phyloP scores from a whole-genome alignment of 257 asterid species.

The Solanum habrochaites region DNA sequence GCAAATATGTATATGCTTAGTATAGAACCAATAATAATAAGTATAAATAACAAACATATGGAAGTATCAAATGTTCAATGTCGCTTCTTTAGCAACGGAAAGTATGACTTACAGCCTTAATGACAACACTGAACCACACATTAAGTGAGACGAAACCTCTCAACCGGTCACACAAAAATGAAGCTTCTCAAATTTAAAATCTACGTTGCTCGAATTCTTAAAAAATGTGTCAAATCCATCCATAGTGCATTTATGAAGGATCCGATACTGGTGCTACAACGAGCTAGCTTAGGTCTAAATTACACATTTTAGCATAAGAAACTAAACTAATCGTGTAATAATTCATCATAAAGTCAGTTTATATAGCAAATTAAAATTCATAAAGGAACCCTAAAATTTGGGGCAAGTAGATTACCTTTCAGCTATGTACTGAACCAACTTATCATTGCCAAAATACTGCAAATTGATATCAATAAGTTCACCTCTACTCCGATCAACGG shows the following conservation, averaged over 20 bases:
- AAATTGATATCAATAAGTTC: not conserved
- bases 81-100: not conserved
- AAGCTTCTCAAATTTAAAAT: not conserved
- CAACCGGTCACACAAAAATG: not conserved
- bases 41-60: not conserved
- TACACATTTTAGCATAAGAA: not conserved
- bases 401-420: not conserved
- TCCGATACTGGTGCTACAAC: too few relatives aligned
- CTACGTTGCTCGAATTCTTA: not conserved
- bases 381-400: not conserved
- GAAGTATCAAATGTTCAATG: too few relatives aligned
- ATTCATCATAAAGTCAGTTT: not conserved
- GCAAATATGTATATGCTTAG: not conserved
- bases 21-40: not conserved
- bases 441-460: not conserved
- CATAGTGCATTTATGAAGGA: too few relatives aligned
- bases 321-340: too few relatives aligned
- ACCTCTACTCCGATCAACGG: not conserved
- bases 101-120: not conserved
- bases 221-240: not conserved
- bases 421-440: not conserved
- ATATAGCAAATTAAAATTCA: not conserved
- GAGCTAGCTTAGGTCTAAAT: not conserved
- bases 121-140: not conserved
- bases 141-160: not conserved